Conservation (phyloP, 2,329 filamentous ascomycete genomes). For the Penicillium sp. region DNA sequence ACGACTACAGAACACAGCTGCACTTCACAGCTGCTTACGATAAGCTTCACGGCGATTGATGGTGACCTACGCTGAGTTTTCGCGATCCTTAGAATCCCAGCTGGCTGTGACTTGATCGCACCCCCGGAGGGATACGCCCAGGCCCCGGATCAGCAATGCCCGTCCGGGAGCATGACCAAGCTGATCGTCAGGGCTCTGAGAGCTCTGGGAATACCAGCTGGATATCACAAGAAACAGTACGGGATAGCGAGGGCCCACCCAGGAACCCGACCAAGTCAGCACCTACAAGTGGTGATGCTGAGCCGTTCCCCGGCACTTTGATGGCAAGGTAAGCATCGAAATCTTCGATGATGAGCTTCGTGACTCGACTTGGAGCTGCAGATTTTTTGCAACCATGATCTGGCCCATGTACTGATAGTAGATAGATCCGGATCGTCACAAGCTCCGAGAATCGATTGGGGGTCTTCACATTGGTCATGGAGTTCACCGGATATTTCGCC, state of each 20-base stretch:
- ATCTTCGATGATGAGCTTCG: neutral
- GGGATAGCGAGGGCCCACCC: conserved; percentile 25
- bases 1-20: conserved; percentile 2
- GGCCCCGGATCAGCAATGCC: conserved; percentile 32
- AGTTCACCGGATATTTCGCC: conserved; percentile 39
- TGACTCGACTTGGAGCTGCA: neutral
- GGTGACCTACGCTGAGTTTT: conserved; percentile 12
- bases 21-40: conserved; percentile 7
- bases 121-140: conserved; percentile 19
- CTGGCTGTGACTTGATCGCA: conserved; percentile 23
- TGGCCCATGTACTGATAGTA: conserved; percentile 12
- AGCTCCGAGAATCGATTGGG: conserved; percentile 27
- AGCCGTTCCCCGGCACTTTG: conserved; percentile 25
- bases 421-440: conserved; percentile 26
- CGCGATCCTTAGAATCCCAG: conserved; percentile 14
- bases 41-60: conserved; percentile 21
- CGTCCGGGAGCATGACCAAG: conserved; percentile 31
- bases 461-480: conserved; percentile 35
- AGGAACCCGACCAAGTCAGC: conserved; percentile 21
- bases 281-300: conserved; percentile 28
- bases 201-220: conserved; percentile 41
- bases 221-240: conserved; percentile 42
- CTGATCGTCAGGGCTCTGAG: conserved; percentile 40
- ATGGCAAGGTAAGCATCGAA: conserved; percentile 34
- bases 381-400: neutral